Base-by-base conservation (phyloP, 164 flowering plant species). In the Macadamia tetraphylla region DNA sequence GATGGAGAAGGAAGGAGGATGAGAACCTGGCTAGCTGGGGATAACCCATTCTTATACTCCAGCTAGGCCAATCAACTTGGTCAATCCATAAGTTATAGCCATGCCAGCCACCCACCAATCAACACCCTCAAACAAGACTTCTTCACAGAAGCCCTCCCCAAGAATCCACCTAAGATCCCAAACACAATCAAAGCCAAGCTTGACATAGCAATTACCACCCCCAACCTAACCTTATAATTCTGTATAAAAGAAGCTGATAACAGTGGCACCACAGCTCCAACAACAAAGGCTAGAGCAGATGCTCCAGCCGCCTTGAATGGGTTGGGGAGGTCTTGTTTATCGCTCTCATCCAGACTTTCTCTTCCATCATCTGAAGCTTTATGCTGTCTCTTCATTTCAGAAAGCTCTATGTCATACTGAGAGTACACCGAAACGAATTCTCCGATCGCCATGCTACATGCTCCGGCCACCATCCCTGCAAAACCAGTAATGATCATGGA, bases 401-500 rank as follows among this genome's bases (percentile, higher is more conserved):
- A 42, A 15, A 31, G 4, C 43, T 61, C 63, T 13, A 61, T 61
- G 63, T 61, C 63, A 0, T 2, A 42, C 32, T 61, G 63, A 6
- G 63, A 32, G n/a, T 61, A 61, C 14, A 61, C 63, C 14, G 63
- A 61, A 3, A 61, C 63, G 3, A 61, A 61, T 17, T 61, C 63
- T 61, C 63, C 63, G 31, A 61, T 61, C 7, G 43, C 63, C 63
- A 61, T 46, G 13, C 51, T 46, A 46, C 51, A 3, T 8, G 51
- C 51, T 46, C 51, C 51, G 13, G 13, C 51, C 0, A 46, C 9
- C 51, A 46, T 46, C 51, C 51, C 51, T 46, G 13, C 1, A 46
- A 46, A 46, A 9, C 51, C 51, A 46, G 51, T 46, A 46, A 46
- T 9, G 9, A 46, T 46, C 51, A 46, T 46, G 51, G 13, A 9